Conservation (phyloP, 352 stramenopile species). For the Peronosclerospora sorghi region DNA sequence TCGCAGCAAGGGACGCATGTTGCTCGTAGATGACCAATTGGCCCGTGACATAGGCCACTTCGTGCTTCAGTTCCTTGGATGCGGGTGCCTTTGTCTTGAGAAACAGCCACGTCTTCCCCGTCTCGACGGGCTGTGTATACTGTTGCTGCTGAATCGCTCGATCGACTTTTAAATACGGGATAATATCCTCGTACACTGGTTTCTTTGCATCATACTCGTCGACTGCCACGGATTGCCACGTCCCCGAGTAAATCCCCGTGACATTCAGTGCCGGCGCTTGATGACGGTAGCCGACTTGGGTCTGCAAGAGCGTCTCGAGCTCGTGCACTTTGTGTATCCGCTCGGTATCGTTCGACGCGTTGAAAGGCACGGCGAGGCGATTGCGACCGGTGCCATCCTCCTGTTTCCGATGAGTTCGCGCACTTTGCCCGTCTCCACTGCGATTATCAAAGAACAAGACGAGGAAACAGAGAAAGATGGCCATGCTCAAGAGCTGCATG, state of each 20-base stretch:
- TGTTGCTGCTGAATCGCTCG: constrained; percentile 67
- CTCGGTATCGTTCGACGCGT: constrained; percentile 57
- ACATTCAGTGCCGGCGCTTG: constrained; percentile 41
- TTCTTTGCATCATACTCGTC: constrained; percentile 53
- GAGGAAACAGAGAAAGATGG: constrained; percentile 83
- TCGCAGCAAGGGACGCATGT: constrained; percentile 60
- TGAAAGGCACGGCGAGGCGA: constrained; percentile 31
- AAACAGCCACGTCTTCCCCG: constrained; percentile 66
- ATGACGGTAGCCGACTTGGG: constrained; percentile 35
- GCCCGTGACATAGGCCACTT: constrained; percentile 69
- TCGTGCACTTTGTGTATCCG: constrained; percentile 33
- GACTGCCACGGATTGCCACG: constrained; percentile 43
- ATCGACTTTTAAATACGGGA: constrained; percentile 68
- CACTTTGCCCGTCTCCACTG: constrained; percentile 22
- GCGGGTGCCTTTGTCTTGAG: constrained; percentile 71
- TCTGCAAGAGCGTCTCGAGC: constrained; percentile 37
- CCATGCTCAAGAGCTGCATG: constrained; percentile 81
- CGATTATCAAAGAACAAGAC: constrained; percentile 80
- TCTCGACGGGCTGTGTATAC: constrained; percentile 61
- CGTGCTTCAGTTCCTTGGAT: constrained; percentile 48
- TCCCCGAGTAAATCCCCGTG: constrained; percentile 73
- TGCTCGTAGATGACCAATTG: constrained; percentile 81
- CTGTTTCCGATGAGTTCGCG: constrained; percentile 1
- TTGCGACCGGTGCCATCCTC: constrained; percentile 15
- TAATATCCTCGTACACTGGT: constrained; percentile 50